These are phyloP conservation scores for Penicillium pulvis DNA, from an alignment of 495 filamentous ascomycete genomes.

Conservation along the genomic window DNA sequence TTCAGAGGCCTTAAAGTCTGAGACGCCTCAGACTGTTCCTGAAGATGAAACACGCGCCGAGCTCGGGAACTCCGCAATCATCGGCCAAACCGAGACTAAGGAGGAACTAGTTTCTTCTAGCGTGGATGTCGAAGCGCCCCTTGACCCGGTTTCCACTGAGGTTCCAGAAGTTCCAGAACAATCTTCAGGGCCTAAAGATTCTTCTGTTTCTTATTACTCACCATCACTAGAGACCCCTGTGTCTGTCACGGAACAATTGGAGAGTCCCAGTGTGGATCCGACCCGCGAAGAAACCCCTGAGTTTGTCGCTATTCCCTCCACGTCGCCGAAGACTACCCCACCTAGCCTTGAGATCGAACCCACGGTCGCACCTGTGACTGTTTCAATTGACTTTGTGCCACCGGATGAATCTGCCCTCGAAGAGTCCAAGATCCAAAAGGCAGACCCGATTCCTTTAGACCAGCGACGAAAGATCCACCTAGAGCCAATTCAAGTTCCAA, in stretches of 20 bases:
- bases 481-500: constrained; percentile 59
- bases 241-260: constrained; percentile 21
- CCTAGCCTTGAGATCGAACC: constrained; percentile 22
- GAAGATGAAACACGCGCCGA: constrained; percentile 33
- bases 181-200: constrained; percentile 9
- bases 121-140: constrained; percentile 37
- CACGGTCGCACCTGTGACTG: constrained; percentile 19
- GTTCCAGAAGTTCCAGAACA: constrained; percentile 29
- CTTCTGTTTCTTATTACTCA: constrained; percentile 20
- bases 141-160: constrained; percentile 29
- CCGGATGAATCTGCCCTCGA: constrained; percentile 26
- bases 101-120: constrained; percentile 39
- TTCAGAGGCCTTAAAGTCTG: constrained; percentile 18
- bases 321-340: constrained; percentile 23
- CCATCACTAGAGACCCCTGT: constrained; percentile 22
- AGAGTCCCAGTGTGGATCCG: constrained; percentile 13
- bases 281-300: constrained; percentile 19
- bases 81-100: constrained; percentile 33
- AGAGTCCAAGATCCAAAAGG: constrained; percentile 19
- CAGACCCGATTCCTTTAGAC: constrained; percentile 29
- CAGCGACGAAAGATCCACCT: constrained; percentile 52
- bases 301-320: constrained; percentile 21
- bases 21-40: constrained; percentile 23
- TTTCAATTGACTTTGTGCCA: constrained; percentile 20
- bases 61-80: constrained; percentile 27